Evolutionary conservation across 1,284 basidiomycete genomes (phyloP), one percentile per base, ranked within the genome.

Genomic region (Leccinum fallax): DNA sequence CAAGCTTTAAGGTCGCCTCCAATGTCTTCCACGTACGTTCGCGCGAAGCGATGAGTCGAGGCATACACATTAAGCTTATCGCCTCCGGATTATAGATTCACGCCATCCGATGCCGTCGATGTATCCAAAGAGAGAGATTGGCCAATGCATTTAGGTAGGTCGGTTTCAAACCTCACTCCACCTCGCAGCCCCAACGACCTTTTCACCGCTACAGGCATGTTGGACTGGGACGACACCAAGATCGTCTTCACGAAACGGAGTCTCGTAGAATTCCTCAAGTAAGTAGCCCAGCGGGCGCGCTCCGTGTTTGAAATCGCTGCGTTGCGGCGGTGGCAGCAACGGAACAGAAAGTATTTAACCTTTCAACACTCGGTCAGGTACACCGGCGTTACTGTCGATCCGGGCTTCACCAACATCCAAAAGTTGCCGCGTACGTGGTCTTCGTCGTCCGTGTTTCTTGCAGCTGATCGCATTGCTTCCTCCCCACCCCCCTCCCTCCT

Each of bases 211-310:
- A 6, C 57, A 90, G 89, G 89, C 59, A 83, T 89, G 85, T 77
- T 91, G 64, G 89, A 91, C 73, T 91, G 89, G 89, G 89, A 91
- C 68, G 71, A 73, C 8, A 89, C 87, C 48, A 83, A 75, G 60
- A 88, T 91, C 61, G 83, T 91, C 36, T 90, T 91, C 71, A 90
- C 88, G 4, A 91, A 91, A 71, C 83, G 89, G 32, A 78, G 83
- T 51, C 77, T 91, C 64, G 79, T 90, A 58, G 89, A 91, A 70
- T 91, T 91, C 70, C 77, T 90, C 62, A 90, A 87, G 88, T 89
- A 74, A 68, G 81, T 76, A 51, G n/a, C 49, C 58, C 61, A 58
- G 16, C 36, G 32, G 51, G 57, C 57, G 34, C 58, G 57, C 43
- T 46, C 19, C 11, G 19, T 46, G 11, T 46, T 21, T 46, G 19